Percentiles rank a stretch among this genome's conserved stretches.
Conservation (phyloP, 2,329 filamentous ascomycete genomes). For the Aspergillus tubingensis region DNA sequence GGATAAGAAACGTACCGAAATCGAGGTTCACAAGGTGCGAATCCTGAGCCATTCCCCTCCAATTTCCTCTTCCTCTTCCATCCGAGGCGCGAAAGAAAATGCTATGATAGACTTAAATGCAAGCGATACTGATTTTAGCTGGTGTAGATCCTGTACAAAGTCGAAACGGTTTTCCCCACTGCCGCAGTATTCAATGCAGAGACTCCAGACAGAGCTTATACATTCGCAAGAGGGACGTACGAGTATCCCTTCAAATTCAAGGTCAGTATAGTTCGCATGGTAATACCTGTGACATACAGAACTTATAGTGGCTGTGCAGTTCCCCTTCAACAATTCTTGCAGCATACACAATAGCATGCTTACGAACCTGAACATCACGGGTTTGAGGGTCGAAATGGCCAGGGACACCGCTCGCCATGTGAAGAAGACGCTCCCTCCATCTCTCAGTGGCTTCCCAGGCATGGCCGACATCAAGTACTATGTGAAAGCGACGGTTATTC, state of each 20-base stretch:
- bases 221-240: slow-evolving; percentile 48
- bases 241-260: slow-evolving; percentile 54
- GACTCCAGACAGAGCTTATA: slow-evolving; percentile 42
- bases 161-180: slow-evolving; percentile 49
- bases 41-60: not conserved
- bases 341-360: slow-evolving; percentile 47
- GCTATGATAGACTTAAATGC: not conserved
- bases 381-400: slow-evolving; percentile 49
- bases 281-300: not conserved
- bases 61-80: not conserved
- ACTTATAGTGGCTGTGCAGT: slow-evolving; percentile 28
- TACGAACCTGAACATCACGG: slow-evolving; percentile 49
- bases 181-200: slow-evolving; percentile 43
- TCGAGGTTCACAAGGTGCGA: slow-evolving; percentile 53
- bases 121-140: not conserved
- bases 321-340: slow-evolving; percentile 55
- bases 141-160: slow-evolving; percentile 48
- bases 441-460: slow-evolving; percentile 79
- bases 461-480: slow-evolving; percentile 92
- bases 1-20: slow-evolving; percentile 51
- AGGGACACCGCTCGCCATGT: slow-evolving; percentile 63
- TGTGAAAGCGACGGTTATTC: slow-evolving; percentile 89
- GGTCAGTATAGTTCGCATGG: slow-evolving; percentile 28
- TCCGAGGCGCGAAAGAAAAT: not conserved
- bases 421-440: slow-evolving; percentile 84